These are phyloP conservation scores for Phytophthora cryptogea DNA, from an alignment of 352 stramenopile genomes.

Conservation along the genomic window DNA sequence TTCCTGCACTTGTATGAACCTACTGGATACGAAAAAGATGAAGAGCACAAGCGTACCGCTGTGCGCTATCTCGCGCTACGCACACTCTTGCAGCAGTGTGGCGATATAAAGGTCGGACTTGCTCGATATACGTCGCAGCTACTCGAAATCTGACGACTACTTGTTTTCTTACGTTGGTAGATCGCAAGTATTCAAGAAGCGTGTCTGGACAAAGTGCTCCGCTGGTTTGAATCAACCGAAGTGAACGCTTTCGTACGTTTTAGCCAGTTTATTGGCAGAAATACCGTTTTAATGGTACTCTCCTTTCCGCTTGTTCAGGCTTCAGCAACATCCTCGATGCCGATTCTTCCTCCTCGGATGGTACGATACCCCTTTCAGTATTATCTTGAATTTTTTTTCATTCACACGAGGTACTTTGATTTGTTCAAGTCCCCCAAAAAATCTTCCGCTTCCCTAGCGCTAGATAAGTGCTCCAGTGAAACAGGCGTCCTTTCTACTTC, in stretches of 20 bases:
- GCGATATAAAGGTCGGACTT: slow-evolving; percentile 46
- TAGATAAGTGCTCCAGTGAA: slow-evolving; percentile 35
- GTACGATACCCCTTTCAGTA: slow-evolving; percentile 26
- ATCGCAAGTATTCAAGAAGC: slow-evolving; percentile 46
- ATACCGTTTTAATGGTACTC: neutral
- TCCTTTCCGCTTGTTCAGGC: slow-evolving; percentile 7
- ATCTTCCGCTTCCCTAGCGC: neutral
- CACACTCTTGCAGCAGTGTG: slow-evolving; percentile 60
- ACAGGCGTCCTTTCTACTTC: slow-evolving; percentile 9
- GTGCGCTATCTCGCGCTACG: slow-evolving; percentile 60
- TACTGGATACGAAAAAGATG: slow-evolving; percentile 58
- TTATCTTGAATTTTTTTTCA: neutral
- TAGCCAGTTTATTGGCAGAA: neutral
- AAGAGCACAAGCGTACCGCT: slow-evolving; percentile 51
- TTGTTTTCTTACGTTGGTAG: slow-evolving; percentile 20
- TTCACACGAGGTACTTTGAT: neutral
- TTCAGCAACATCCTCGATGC: slow-evolving; percentile 33
- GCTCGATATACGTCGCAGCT: neutral
- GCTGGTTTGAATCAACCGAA: slow-evolving; percentile 62
- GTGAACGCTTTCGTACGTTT: slow-evolving; percentile 25
- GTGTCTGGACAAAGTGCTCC: slow-evolving; percentile 54
- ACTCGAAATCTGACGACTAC: neutral
- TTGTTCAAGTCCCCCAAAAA: slow-evolving; percentile 56
- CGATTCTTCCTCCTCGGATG: slow-evolving; percentile 62
- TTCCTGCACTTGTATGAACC: slow-evolving; percentile 64